These are phyloP conservation scores for Coemansia sp. DNA, from an alignment of 192 early-diverging fungal species.

Conservation along the genomic window DNA sequence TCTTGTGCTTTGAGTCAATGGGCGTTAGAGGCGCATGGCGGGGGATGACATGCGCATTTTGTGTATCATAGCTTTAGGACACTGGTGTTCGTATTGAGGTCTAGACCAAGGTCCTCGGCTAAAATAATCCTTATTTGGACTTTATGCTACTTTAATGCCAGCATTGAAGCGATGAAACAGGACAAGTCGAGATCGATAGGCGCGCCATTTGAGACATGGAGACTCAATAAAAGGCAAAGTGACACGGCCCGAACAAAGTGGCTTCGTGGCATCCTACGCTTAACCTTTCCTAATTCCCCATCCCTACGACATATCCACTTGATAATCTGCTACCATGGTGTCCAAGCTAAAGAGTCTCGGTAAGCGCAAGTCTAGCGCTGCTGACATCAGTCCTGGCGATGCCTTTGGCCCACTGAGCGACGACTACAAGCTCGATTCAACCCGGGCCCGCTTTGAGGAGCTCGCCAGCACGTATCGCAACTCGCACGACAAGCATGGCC, in stretches of 20 bases:
- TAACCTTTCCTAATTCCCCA: neutral
- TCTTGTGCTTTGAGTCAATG: neutral
- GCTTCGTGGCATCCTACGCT: neutral
- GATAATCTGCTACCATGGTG: neutral
- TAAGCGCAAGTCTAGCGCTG: constrained; percentile 20
- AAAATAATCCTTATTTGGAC: neutral
- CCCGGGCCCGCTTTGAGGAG: constrained; percentile 49
- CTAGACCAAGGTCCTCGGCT: neutral
- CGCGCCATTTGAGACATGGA: neutral
- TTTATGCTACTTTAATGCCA: neutral
- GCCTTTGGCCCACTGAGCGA: constrained; percentile 26
- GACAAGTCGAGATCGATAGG: neutral
- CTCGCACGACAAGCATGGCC: constrained; percentile 24
- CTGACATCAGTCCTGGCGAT: constrained; percentile 38
- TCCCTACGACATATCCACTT: neutral
- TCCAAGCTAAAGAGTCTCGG: constrained; percentile 4
- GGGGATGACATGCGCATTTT: neutral
- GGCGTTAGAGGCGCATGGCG: neutral
- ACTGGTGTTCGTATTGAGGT: neutral
- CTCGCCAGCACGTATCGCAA: constrained; percentile 43
- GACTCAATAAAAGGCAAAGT: neutral
- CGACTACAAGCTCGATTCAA: constrained; percentile 36
- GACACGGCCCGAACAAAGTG: neutral
- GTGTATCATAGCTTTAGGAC: neutral
- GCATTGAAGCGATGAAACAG: neutral